phyloP scores from a whole-genome alignment of 495 filamentous ascomycete species.

The Neurospora sp. region DNA sequence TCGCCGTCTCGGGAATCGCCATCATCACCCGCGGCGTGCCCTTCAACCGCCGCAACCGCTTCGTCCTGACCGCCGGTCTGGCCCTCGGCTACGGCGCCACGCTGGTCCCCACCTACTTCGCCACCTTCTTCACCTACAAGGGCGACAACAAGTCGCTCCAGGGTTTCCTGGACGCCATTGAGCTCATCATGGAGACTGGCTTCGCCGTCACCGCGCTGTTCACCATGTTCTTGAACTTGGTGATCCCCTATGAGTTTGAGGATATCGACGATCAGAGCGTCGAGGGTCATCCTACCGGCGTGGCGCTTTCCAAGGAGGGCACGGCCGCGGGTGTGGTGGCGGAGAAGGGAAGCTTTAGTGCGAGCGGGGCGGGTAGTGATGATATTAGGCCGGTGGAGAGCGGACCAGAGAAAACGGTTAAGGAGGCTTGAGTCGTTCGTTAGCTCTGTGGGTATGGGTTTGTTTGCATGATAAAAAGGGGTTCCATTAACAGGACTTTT shows the following conservation, averaged over 20 bases:
- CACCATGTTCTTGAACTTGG: conserved; percentile 61
- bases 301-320: background rate
- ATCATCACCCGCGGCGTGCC: conserved; percentile 65
- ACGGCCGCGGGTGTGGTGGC: background rate
- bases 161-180: conserved; percentile 77
- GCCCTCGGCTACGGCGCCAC: conserved; percentile 74
- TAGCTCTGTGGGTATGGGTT: background rate
- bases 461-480: background rate
- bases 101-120: conserved; percentile 68
- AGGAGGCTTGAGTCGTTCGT: background rate
- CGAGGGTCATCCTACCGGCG: background rate
- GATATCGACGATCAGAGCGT: conserved; percentile 11
- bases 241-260: conserved; percentile 64
- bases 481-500: background rate
- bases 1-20: conserved; percentile 76
- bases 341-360: background rate
- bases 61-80: conserved; percentile 73
- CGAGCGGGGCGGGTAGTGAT: background rate
- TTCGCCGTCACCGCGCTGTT: conserved; percentile 64
- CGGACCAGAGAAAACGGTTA: background rate
- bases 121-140: conserved; percentile 59
- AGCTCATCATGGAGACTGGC: conserved; percentile 70
- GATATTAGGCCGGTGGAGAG: background rate
- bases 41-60: conserved; percentile 79
- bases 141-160: conserved; percentile 61